Conservation (phyloP, 169 alveolate genomes). For the Cryptosporidium tyzzeri region DNA sequence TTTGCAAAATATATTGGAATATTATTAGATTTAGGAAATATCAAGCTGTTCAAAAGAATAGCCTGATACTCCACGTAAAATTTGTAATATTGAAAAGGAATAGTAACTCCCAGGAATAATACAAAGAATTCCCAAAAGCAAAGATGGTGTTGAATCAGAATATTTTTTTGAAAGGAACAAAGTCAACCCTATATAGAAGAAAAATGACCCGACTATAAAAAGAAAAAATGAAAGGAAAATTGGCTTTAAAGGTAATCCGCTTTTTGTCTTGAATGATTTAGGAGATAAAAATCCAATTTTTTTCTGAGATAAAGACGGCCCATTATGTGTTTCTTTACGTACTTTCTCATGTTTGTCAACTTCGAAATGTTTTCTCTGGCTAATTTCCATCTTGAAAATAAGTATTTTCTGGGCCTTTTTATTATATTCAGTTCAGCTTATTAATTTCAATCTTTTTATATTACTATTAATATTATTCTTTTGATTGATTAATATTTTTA, state of each 20-base stretch:
- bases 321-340: not conserved
- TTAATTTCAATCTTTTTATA: not conserved
- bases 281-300: not conserved
- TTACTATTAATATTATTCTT: not conserved
- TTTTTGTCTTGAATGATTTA: not conserved
- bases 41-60: constrained; percentile 73
- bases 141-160: constrained; percentile 69
- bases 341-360: not conserved
- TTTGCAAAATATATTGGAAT: not conserved
- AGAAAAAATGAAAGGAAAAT: constrained; percentile 76
- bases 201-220: constrained; percentile 76
- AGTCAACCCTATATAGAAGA: constrained; percentile 61
- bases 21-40: not conserved
- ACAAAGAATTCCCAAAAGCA: constrained; percentile 79
- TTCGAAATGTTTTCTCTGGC: not conserved
- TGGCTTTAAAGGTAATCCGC: constrained; percentile 24
- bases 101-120: constrained; percentile 83
- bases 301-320: not conserved
- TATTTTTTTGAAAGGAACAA: constrained; percentile 23
- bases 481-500: not conserved
- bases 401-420: not conserved
- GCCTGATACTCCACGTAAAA: constrained; percentile 79
- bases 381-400: not conserved
- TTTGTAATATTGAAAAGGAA: constrained; percentile 78
- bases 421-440: not conserved